Percentiles rank a stretch among this genome's conserved stretches.
These are phyloP conservation scores for Wickerhamiella kurtzmanii DNA, from an alignment of 805 yeast species.

Conservation along the genomic window DNA sequence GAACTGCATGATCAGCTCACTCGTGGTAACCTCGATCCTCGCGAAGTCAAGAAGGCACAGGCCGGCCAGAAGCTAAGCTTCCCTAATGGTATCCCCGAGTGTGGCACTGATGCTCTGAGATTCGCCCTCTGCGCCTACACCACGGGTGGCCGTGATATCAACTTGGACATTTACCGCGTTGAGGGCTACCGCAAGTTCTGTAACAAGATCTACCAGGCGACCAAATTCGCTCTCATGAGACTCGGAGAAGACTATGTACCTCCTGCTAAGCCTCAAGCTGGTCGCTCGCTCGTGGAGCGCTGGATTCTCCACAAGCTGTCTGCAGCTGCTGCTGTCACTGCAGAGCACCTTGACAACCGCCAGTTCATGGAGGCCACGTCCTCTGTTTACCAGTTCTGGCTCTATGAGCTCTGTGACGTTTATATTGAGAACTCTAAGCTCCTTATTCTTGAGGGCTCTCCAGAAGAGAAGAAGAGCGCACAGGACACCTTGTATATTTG, in stretches of 20 bases:
- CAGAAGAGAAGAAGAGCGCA: slow-evolving; percentile 74
- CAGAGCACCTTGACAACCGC: slow-evolving; percentile 60
- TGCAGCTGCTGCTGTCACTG: slow-evolving; percentile 49
- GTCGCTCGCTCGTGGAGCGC: slow-evolving; percentile 83
- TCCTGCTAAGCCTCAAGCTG: slow-evolving; percentile 51
- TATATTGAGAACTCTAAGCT: slow-evolving; percentile 95
- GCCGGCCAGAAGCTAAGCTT: slow-evolving; percentile 79
- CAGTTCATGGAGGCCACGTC: slow-evolving; percentile 82
- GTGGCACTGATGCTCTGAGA: slow-evolving; percentile 98
- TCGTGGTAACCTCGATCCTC: slow-evolving; percentile 76
- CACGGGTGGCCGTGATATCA: slow-evolving; percentile 97
- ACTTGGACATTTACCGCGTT: slow-evolving; percentile 87
- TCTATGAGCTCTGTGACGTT: slow-evolving; percentile 87
- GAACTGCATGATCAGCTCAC: slow-evolving; percentile 63
- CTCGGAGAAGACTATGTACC: slow-evolving; percentile 83
- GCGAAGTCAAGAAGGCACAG: slow-evolving; percentile 75
- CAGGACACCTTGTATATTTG: slow-evolving; percentile 88
- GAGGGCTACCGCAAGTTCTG: slow-evolving; percentile 99
- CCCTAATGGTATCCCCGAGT: slow-evolving; percentile 96
- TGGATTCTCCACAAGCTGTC: slow-evolving; percentile 90
- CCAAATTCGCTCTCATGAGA: slow-evolving; percentile 88
- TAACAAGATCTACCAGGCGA: slow-evolving; percentile 97
- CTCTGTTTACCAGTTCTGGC: slow-evolving; percentile 88
- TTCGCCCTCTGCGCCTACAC: slow-evolving; percentile 97
- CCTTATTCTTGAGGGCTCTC: slow-evolving; percentile 81